These are phyloP conservation scores for Diplodia intermedia DNA, from an alignment of 2,329 filamentous ascomycete species.

Conservation along the genomic window DNA sequence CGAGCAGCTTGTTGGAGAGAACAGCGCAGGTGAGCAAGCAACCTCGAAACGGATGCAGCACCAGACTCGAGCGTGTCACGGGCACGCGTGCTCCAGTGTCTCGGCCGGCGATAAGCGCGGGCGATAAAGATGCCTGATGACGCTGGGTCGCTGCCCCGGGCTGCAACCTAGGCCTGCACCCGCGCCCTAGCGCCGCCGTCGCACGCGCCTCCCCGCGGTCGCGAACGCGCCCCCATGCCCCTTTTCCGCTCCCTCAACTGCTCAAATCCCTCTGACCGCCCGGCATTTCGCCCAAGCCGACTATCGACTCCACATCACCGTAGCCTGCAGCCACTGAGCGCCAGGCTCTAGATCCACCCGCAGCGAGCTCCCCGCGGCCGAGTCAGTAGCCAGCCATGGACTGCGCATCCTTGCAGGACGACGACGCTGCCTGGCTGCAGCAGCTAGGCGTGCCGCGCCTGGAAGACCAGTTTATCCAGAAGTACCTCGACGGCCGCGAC, in stretches of 20 bases:
- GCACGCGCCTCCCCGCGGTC: slow-evolving; percentile 21
- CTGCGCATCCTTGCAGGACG: slow-evolving; percentile 31
- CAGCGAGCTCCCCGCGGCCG: slow-evolving; percentile 5
- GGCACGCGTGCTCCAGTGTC: slow-evolving; percentile 26
- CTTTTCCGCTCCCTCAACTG: slow-evolving; percentile 28
- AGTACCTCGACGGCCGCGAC: slow-evolving; percentile 78
- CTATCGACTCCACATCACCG: slow-evolving; percentile 23
- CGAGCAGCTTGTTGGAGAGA: slow-evolving; percentile 9
- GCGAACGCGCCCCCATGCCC: slow-evolving; percentile 16
- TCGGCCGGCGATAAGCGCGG: slow-evolving; percentile 22
- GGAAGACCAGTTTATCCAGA: slow-evolving; percentile 78
- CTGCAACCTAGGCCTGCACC: neutral
- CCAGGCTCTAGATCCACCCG: slow-evolving; percentile 15
- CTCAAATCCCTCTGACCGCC: slow-evolving; percentile 31
- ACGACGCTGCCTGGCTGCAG: slow-evolving; percentile 49
- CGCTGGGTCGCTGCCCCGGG: neutral
- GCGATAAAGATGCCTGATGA: slow-evolving; percentile 10
- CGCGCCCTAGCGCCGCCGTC: too few species aligned
- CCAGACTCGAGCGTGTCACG: slow-evolving; percentile 23
- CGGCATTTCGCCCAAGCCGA: slow-evolving; percentile 12
- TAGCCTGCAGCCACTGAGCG: slow-evolving; percentile 25
- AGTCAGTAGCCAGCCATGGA: slow-evolving; percentile 28
- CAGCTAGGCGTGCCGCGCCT: slow-evolving; percentile 51
- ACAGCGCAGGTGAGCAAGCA: slow-evolving; percentile 26
- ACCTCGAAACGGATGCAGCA: slow-evolving; percentile 6